phyloP scores from a whole-genome alignment of 2,329 filamentous ascomycete species.

The Monilinia vaccinii-corymbosi region DNA sequence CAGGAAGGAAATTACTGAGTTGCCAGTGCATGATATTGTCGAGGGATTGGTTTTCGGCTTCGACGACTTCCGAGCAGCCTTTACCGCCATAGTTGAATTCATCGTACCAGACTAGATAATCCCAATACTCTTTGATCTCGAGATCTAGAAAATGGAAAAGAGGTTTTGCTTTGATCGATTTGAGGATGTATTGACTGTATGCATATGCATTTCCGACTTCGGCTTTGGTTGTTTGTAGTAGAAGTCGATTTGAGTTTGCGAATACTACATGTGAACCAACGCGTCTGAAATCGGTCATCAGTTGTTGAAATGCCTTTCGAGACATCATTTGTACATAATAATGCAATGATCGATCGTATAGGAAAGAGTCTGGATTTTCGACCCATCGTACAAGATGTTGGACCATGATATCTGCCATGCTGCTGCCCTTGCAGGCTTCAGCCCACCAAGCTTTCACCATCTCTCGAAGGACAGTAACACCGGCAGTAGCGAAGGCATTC shows the following conservation, averaged over 20 bases:
- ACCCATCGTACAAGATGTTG: conserved; percentile 97
- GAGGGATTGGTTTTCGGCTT: conserved; percentile 66
- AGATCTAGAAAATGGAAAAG: conserved; percentile 96
- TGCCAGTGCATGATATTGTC: conserved; percentile 99
- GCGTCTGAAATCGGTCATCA: conserved; percentile 92
- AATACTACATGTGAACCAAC: conserved; percentile 96
- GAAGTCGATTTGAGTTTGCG: conserved; percentile 77
- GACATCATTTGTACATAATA: conserved; percentile 99
- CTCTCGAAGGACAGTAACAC: conserved; percentile 82
- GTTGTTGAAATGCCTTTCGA: conserved; percentile 88
- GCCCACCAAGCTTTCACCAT: conserved; percentile 99
- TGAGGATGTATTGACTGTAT: conserved; percentile 95
- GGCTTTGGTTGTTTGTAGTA: conserved; percentile 91
- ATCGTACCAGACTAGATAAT: conserved; percentile 98
- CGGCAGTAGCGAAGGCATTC: conserved; percentile 85
- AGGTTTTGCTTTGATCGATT: conserved; percentile 91
- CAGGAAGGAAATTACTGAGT: conserved; percentile 78
- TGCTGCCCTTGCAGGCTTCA: conserved; percentile 80
- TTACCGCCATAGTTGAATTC: conserved; percentile 98
- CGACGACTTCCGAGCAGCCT: conserved; percentile 72
- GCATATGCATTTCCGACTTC: conserved; percentile 96
- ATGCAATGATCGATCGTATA: conserved; percentile 89
- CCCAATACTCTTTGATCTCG: conserved; percentile 98
- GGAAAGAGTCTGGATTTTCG: conserved; percentile 82
- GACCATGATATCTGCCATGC: conserved; percentile 96